Percentiles rank a stretch among this genome's conserved stretches.
Conservation (phyloP, 331 rosid genomes). For the Quercus phellos region DNA sequence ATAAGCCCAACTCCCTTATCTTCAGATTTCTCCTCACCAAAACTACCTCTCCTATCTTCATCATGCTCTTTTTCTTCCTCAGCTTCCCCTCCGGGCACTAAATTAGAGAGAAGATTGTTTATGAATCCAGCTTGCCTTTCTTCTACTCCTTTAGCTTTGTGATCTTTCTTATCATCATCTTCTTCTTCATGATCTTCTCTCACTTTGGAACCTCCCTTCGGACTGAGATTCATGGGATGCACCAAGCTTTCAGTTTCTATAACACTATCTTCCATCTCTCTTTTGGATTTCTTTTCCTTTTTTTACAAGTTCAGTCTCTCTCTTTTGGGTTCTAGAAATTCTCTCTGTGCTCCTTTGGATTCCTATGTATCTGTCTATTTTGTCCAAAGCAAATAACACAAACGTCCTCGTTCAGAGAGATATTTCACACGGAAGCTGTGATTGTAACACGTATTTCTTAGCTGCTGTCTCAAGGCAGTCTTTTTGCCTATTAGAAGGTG, state of each 20-base stretch:
- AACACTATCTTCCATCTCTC: slow-evolving; percentile 19
- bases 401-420: neutral
- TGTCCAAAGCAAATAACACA: neutral
- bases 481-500: neutral
- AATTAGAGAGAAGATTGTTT: slow-evolving; percentile 4
- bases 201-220: neutral
- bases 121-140: slow-evolving; percentile 9
- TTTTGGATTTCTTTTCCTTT: neutral
- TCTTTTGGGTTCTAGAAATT: neutral
- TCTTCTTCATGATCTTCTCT: neutral
- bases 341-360: neutral
- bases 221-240: neutral
- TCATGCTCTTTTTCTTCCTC: neutral
- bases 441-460: slow-evolving; percentile 19
- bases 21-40: neutral
- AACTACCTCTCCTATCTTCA: neutral
- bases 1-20: slow-evolving; percentile 28
- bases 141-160: neutral
- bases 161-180: neutral
- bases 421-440: neutral
- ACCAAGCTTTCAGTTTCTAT: slow-evolving; percentile 3
- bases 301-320: neutral
- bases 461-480: neutral
- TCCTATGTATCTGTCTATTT: neutral
- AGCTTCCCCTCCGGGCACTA: neutral